Evolutionary conservation across 495 filamentous ascomycete genomes (phyloP), one percentile per base, ranked within the genome.

Genomic region (Amphirosellinia nigrospora): DNA sequence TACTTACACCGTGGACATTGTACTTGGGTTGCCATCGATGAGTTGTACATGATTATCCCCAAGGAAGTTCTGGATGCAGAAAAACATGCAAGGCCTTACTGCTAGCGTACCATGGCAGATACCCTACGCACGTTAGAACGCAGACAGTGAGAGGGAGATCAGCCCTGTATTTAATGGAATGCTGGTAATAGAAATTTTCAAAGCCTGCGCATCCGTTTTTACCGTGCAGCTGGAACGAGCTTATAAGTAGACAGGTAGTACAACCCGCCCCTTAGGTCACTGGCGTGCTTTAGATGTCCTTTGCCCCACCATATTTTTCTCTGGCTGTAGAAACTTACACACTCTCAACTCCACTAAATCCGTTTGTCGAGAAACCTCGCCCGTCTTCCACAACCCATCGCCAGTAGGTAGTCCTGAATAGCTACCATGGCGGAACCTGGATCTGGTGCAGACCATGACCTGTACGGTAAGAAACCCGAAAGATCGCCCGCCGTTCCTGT

Each of bases 381-480:
- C 32, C 60, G 28, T 43, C 23, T 43, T 72, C 64, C n/a, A 53
- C 70, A 56, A 43, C 60, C 28, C 67, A 26, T 45, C 61, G 46
- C 8, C 28, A 45, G 23, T 43, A 70, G 26, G 23, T 43, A 70
- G 26, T 69, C 50, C 45, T 50, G 16, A 58, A 50, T 48, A 38
- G 60, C 59, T 28, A 64, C 11, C 71, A 85, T 85, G 83, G 73
- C 74, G 36, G 53, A 78, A 70, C 73, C 77, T 36, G 79, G 80
- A 70, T 71, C 70, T 38, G 75, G 70, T 75, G 69, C 72, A 7
- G 87, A 88, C 88, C 59, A 71, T 88, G 90, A 93, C 77, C 86
- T 93, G 76, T 93, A 93, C 73, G 89, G 91, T 92, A 78, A 39
- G 66, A 52, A 28, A 1, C 34, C 38, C 0, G 32, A n/a, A n/a